phyloP scores from a whole-genome alignment of 176 grass and related monocot species.

The Melocanna baccifera region DNA sequence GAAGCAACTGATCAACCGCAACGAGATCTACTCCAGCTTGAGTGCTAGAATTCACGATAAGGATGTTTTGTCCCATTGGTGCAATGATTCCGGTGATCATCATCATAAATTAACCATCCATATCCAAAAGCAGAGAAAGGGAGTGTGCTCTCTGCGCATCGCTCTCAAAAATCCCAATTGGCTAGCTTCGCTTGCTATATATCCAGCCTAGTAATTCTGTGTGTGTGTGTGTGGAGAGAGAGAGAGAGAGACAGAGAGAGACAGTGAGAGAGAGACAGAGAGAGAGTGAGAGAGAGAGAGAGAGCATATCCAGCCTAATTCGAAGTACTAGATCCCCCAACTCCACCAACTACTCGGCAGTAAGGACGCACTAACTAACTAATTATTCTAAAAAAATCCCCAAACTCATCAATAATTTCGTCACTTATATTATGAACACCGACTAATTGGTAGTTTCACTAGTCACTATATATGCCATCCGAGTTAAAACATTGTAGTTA shows the following conservation, averaged over 20 bases:
- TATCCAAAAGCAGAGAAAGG: not conserved
- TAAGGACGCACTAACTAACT: not conserved
- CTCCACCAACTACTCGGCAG: not conserved
- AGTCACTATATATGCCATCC: not conserved
- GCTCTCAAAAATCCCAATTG: not conserved
- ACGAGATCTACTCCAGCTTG: not conserved
- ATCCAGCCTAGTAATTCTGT: not conserved
- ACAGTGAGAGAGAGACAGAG: not conserved
- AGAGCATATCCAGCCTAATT: not conserved
- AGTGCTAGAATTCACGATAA: not conserved
- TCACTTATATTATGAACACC: not conserved
- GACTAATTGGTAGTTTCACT: not conserved
- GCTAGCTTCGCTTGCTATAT: not conserved
- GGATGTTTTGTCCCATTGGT: not conserved
- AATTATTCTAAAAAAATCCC: not conserved
- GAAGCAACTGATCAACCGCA: not conserved
- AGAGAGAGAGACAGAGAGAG: not conserved
- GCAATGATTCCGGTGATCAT: slow-evolving; percentile 1
- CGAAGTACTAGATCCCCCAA: not conserved
- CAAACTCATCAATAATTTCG: not conserved
- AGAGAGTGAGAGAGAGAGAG: not conserved
- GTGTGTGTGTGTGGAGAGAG: too few species aligned
- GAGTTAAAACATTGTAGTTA: not conserved
- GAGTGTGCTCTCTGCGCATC: not conserved
- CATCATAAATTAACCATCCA: not conserved